A percentile compares a stretch with the other conserved stretches of the same genome.
phyloP scores from a whole-genome alignment of 2,329 filamentous ascomycete species.

The Keithomyces neogunnii region DNA sequence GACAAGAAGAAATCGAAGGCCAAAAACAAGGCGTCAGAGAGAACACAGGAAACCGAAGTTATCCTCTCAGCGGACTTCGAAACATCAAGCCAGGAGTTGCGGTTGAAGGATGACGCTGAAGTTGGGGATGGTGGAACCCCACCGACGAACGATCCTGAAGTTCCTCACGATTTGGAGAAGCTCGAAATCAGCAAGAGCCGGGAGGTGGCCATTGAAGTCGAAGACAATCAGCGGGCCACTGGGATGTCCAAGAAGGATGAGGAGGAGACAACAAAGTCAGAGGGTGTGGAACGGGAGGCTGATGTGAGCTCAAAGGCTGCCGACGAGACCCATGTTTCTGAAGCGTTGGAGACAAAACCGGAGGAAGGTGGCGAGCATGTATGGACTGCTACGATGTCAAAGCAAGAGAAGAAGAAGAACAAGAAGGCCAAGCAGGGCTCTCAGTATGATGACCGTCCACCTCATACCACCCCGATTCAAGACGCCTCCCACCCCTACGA shows the following conservation, averaged over 20 bases:
- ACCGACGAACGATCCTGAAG: background rate
- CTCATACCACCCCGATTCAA: constrained; percentile 5
- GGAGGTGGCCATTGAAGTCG: constrained; percentile 2
- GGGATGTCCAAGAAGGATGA: constrained; percentile 19
- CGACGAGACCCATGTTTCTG: constrained; percentile 5
- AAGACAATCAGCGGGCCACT: constrained; percentile 5
- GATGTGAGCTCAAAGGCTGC: constrained; percentile 9
- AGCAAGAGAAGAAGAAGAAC: constrained; percentile 23
- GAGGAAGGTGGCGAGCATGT: constrained; percentile 3
- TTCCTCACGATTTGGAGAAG: constrained; percentile 1
- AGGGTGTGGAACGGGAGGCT: constrained; percentile 7
- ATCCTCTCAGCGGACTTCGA: constrained; percentile 7
- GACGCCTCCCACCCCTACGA: constrained; percentile 2
- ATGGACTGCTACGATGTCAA: constrained; percentile 10
- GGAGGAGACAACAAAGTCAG: constrained; percentile 19
- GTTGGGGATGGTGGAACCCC: background rate
- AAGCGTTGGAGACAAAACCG: constrained; percentile 8
- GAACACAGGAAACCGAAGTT: constrained; percentile 19
- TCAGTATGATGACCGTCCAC: constrained; percentile 2
- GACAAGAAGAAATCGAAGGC: constrained; percentile 25
- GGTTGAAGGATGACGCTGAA: constrained; percentile 1
- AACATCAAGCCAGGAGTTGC: background rate
- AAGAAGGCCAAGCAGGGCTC: constrained; percentile 6
- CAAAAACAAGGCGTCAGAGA: constrained; percentile 21
- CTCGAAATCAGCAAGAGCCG: background rate